Evolutionary conservation across 768 basidiomycete species (phyloP).

Genomic region (Auricularia sp.): DNA sequence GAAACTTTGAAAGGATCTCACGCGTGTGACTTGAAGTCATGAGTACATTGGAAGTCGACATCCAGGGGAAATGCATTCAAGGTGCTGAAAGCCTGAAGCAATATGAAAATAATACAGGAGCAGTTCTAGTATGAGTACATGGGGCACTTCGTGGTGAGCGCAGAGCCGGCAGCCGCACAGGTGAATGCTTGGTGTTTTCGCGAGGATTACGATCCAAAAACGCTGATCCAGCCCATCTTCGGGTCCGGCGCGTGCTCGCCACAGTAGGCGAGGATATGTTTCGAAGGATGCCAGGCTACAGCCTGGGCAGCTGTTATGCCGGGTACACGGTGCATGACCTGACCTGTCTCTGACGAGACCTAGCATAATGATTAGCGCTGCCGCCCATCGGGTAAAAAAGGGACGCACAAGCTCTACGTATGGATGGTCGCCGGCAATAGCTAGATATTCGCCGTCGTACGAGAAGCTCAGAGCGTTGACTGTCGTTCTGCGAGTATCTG

Average conservation of each 20-base stretch:
- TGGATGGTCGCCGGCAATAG: slow-evolving; percentile 58
- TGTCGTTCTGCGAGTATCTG: slow-evolving; percentile 33
- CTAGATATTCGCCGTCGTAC: slow-evolving; percentile 73
- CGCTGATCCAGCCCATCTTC: slow-evolving; percentile 57
- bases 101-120: no score
- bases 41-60: no score
- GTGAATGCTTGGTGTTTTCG: not conserved
- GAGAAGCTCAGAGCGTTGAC: slow-evolving; percentile 73
- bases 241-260: slow-evolving; percentile 25
- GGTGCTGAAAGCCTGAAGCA: no score
- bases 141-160: no score
- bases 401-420: slow-evolving; percentile 69
- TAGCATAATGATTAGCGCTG: slow-evolving; percentile 18
- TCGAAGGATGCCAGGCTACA: slow-evolving; percentile 75
- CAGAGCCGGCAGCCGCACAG: no score
- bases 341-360: slow-evolving; percentile 72
- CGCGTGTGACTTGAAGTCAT: no score
- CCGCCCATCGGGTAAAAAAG: not conserved
- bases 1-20: no score
- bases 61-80: no score
- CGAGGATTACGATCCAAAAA: slow-evolving; percentile 49
- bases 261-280: slow-evolving; percentile 72
- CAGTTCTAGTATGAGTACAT: no score
- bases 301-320: slow-evolving; percentile 63
- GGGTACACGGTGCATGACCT: slow-evolving; percentile 67